A percentile compares a stretch with the other conserved stretches of the same genome.
phyloP scores from a whole-genome alignment of 2,329 filamentous ascomycete species.

The Colletotrichum sojae region DNA sequence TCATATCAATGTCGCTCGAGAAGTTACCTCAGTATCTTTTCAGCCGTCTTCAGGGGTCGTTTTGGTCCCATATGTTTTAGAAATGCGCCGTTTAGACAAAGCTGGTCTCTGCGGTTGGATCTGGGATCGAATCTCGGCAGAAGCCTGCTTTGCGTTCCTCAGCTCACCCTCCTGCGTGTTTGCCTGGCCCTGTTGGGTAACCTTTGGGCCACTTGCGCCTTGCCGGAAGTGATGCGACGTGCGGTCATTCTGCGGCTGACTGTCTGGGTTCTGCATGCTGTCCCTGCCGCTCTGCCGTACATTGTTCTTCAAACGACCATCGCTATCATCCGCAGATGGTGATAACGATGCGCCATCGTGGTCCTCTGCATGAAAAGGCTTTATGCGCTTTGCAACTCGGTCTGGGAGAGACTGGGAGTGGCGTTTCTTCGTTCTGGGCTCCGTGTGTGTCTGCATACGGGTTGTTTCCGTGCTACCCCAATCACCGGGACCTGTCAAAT shows the following conservation, averaged over 20 bases:
- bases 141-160: background rate
- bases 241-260: background rate
- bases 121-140: background rate
- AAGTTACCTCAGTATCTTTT: no score
- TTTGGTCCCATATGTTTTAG: background rate
- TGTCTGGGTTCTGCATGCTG: background rate
- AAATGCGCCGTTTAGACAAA: background rate
- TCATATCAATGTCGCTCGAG: background rate
- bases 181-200: background rate
- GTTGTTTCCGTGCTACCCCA: background rate
- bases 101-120: background rate
- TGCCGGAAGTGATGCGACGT: slow-evolving; percentile 17
- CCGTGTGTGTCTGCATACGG: background rate
- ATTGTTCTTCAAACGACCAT: background rate
- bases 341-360: background rate
- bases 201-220: background rate
- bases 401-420: background rate
- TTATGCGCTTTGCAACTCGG: slow-evolving; percentile 8
- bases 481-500: background rate
- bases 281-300: background rate
- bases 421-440: background rate
- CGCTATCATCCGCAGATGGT: background rate
- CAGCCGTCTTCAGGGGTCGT: no score
- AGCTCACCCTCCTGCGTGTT: background rate
- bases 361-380: background rate